Evolutionary conservation across 228 moss, liverwort and hornwort species (phyloP), one percentile per base, ranked within the genome.

Genomic region (Sphagnum fallax): DNA sequence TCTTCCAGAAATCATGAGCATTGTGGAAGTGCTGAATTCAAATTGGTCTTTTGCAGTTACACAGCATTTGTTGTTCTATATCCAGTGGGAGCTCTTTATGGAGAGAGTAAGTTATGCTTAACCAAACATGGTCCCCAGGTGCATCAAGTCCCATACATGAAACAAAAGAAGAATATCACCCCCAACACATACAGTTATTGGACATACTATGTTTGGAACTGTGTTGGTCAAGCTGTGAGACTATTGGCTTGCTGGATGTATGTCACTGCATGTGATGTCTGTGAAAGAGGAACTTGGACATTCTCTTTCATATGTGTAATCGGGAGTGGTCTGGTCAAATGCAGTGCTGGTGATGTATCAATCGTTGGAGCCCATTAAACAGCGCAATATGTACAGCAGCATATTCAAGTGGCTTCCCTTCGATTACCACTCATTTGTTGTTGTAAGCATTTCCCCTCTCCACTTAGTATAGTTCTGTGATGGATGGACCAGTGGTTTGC

Each of bases 21-120:
- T 32, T 32, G 32, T 32, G 32, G 32, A 32, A 32, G 32, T 32
- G 32, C 32, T 32, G 32, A 32, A 32, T 32, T 32, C 32, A 32
- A 32, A 32, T 32, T 32, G 32, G 32, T 64, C 64, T 7, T 70
- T 68, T 68, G 10, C 88, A 95, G 95, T 65, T 95, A 95, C 78
- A 87, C 92, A 14, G 69, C 83, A 6, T 95, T 95, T 73, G 91
- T 95, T 59, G 74, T 82, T 13, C 78, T 95, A 12, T 95, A 95
- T 73, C 95, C 92, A 57, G 76, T 87, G 70, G 95, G 95, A 72
- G 85, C 85, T n/a, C 84, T 95, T 60, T 91, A 84, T 71, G 91
- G 92, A 67, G 95, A 95, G 80, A 90, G 90, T 93, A 81, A 78
- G 88, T 70, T 58, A 71, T 52, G 4, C 13, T 49, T 12, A 4